Base-by-base conservation (phyloP, 2,329 filamentous ascomycete species). In the Phialophora verrucosa region DNA sequence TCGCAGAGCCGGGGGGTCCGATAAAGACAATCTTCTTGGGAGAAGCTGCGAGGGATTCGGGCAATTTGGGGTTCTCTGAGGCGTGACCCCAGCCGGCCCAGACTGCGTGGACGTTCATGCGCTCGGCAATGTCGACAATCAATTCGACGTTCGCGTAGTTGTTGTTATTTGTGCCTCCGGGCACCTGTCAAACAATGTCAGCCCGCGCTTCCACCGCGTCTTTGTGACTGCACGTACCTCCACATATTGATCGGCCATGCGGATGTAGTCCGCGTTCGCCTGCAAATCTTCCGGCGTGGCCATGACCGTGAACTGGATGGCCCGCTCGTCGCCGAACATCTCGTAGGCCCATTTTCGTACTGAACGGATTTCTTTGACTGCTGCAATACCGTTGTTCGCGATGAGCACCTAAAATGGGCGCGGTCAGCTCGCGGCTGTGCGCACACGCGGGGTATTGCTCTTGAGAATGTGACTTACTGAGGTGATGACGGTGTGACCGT, bases 281-380 rank as follows among this genome's bases (percentile, higher is more conserved):
- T 90, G 88, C 77, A 99, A 82, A 89, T 99, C 95, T 83, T 99
- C 95, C 58, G 95, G 95, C 47, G 95, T 99, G 74, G 95, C 95
- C 95, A 99, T 99, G 78, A 99, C 95, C 70, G 95, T 99, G 83
- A 99, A 99, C 78, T 98, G 93, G 77, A 99, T 97, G 75, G 94
- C 95, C 76, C 91, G 88, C 85, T 99, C 95, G 82, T 99, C 93
- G 83, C 95, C 94, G 78, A 99, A 99, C 7, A 92, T 96, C 83
- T 99, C 95, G 88, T 99, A 99, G 69, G 95, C 95, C 95, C 95
- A 99, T 93, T 98, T 99, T 81, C 95, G 91, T 77, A 99, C 94
- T 67, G 94, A 98, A 80, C 95, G 90, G 78, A 99, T 99, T 82
- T 99, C 95, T 83, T 99, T 99, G 80, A 99, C 95, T 77, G 95